phyloP scores from a whole-genome alignment of 106 monocot genomes.

The Dendrobium catenatum region DNA sequence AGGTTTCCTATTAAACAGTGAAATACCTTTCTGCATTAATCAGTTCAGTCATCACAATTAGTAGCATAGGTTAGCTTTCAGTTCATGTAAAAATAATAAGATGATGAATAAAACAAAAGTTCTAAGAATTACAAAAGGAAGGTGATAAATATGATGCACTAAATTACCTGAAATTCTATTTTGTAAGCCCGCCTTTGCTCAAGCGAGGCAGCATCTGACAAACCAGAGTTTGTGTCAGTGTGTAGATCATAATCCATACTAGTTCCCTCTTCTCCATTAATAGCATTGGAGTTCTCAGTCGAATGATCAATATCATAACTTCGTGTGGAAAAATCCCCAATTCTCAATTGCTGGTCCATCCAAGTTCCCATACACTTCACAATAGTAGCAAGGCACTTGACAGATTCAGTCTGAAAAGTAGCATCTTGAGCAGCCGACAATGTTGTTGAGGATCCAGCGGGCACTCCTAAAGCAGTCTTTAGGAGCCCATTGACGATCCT shows the following conservation, averaged over 20 bases:
- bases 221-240: conserved; percentile 55
- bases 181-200: conserved; percentile 87
- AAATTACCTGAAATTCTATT: conserved; percentile 77
- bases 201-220: conserved; percentile 65
- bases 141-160: not conserved
- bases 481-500: conserved; percentile 94
- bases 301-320: conserved; percentile 45
- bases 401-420: conserved; percentile 74
- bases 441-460: conserved; percentile 76
- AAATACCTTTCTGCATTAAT: conserved; percentile 91
- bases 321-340: conserved; percentile 57
- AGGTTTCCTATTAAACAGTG: conserved; percentile 94
- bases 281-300: conserved; percentile 34
- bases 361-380: conserved; percentile 85
- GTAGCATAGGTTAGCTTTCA: not conserved
- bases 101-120: not conserved
- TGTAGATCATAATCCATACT: conserved; percentile 63
- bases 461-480: conserved; percentile 87
- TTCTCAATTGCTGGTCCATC: conserved; percentile 85
- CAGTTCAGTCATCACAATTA: conserved; percentile 16
- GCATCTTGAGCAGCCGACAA: conserved; percentile 74
- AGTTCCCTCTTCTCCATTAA: conserved; percentile 64
- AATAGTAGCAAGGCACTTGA: conserved; percentile 77
- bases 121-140: not conserved
- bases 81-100: not conserved